phyloP scores from a whole-genome alignment of 2,329 filamentous ascomycete species.

The Hypoxylon sp. region DNA sequence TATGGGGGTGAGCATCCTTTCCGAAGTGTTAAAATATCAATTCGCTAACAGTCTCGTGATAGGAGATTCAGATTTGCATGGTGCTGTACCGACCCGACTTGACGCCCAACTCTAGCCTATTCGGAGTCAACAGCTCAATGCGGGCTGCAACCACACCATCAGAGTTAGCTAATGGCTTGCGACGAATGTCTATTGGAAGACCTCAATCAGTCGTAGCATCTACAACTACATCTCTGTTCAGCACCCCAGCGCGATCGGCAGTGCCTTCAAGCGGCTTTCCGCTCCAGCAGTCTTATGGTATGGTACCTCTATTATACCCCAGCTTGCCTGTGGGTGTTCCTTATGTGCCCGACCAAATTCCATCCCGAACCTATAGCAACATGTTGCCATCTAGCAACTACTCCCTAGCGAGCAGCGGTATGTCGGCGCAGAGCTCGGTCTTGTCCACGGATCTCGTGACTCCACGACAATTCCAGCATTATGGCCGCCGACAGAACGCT shows the following conservation, averaged over 20 bases:
- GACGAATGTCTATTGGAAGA: conserved; percentile 50
- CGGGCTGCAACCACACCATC: conserved; percentile 44
- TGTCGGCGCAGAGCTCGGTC: conserved; percentile 46
- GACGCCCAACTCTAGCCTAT: conserved; percentile 40
- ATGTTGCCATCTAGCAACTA: conserved; percentile 52
- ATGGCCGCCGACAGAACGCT: conserved; percentile 65
- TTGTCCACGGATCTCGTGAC: conserved; percentile 58
- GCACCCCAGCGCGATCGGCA: conserved; percentile 47
- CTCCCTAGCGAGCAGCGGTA: conserved; percentile 49
- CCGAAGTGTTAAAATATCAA: neutral
- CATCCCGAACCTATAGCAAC: conserved; percentile 50
- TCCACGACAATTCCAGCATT: conserved; percentile 57
- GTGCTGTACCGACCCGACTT: conserved; percentile 52
- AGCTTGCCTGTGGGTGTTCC: conserved; percentile 54
- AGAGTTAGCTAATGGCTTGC: conserved; percentile 50
- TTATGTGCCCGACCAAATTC: conserved; percentile 56
- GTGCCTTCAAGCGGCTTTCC: conserved; percentile 47
- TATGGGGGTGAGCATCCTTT: conserved; percentile 55
- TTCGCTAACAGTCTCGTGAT: conserved; percentile 19
- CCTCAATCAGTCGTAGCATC: conserved; percentile 45
- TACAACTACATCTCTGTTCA: conserved; percentile 46
- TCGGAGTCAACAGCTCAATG: conserved; percentile 43
- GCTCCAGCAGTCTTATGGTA: conserved; percentile 54
- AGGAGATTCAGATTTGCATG: conserved; percentile 53
- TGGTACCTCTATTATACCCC: conserved; percentile 58